Evolutionary conservation across 805 yeast species (phyloP).

Genomic region (Metschnikowia gelsemii): DNA sequence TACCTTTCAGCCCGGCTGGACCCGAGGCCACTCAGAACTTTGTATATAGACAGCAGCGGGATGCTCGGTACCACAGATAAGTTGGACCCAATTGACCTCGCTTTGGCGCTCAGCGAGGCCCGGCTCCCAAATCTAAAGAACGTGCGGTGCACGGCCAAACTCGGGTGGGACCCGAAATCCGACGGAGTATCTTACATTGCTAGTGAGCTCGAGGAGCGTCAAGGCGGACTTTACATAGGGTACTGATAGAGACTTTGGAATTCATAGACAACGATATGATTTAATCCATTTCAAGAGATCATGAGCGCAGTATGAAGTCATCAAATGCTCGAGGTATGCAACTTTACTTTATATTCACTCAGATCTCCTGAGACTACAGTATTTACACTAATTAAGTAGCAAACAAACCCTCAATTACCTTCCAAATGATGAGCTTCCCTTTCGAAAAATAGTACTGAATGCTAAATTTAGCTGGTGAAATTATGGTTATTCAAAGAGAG

Average conservation of each 20-base stretch:
- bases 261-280: no score
- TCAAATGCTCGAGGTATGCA: no score
- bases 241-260: slow-evolving; percentile 19
- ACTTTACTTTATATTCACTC: no score
- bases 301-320: no score
- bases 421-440: no score
- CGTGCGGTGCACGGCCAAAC: slow-evolving; percentile 65
- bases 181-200: slow-evolving; percentile 50
- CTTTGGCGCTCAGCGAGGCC: slow-evolving; percentile 77
- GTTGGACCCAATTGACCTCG: slow-evolving; percentile 84
- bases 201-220: slow-evolving; percentile 67
- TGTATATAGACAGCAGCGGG: slow-evolving; percentile 83
- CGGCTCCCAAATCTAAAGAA: slow-evolving; percentile 66
- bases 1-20: slow-evolving; percentile 25
- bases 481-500: no score
- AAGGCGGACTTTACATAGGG: slow-evolving; percentile 70
- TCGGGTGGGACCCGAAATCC: slow-evolving; percentile 77
- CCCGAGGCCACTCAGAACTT: slow-evolving; percentile 52
- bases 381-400: no score
- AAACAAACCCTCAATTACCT: no score
- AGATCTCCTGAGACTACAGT: no score
- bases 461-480: no score
- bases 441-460: no score
- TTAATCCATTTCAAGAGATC: no score
- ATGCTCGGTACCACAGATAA: slow-evolving; percentile 79